Base-by-base conservation (phyloP, 2,329 filamentous ascomycete genomes). In the Fusarium transvaalense region DNA sequence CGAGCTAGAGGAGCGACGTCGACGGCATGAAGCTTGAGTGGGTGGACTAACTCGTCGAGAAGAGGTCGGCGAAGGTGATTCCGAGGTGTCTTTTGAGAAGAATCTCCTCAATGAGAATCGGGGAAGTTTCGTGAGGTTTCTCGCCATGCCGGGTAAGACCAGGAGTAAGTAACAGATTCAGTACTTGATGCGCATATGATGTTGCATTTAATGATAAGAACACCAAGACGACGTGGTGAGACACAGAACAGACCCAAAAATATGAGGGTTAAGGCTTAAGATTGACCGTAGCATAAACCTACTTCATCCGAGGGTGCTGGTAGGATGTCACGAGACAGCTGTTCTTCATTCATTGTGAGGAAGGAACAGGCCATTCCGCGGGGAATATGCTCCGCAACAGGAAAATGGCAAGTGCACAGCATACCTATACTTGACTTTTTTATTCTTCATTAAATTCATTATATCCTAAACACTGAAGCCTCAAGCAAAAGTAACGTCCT, bases 401-500 rank as follows among this genome's bases (percentile, higher is more conserved):
- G 48, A 50, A 2, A 14, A 29, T 21, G 34, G 47, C 38, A 50
- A 12, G 32, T 6, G 25, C 23, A n/a, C 13, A 23, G 17, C 13
- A 8, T 50, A 17, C 6, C 0, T 15, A 15, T 42, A 10, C 23
- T 35, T 45, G 9, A 3, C 17, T 29, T 52, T 37, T 13, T 37
- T 43, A 37, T 66, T 23, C 23, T 61, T 61, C 53, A 66, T 72
- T 60, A 61, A 37, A 38, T n/a, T 70, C 46, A 62, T 70, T 60
- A 61, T 34, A n/a, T 37, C 10, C 8, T 3, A 35, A 15, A 19
- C 12, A 21, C 0, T 10, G 23, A 15, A 6, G 3, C 6, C 37
- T 62, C 61, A 80, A 14, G 71, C 71, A 41, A 83, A 71, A 3
- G 71, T 69, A 9, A 86, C 78, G 61, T 86, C 82, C 62, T 77